Conservation (phyloP, 1,284 basidiomycete genomes). For the Malassezia slooffiae region DNA sequence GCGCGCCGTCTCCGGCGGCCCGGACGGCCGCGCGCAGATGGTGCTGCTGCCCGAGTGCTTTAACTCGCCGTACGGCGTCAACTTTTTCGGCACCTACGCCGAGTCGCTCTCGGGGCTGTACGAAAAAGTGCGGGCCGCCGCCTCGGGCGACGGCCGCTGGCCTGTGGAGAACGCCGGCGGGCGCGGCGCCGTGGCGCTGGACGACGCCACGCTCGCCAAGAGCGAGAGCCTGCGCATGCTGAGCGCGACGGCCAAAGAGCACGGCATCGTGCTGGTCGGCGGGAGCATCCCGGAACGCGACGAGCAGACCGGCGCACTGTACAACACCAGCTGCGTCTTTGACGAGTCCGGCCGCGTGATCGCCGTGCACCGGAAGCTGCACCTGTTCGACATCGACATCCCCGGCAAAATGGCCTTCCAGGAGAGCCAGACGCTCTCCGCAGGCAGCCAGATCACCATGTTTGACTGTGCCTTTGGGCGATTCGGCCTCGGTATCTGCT, state of each 20-base stretch:
- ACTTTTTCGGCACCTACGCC: conserved; percentile 48
- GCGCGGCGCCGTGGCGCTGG: conserved; percentile 52
- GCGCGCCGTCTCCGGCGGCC: conserved; percentile 10
- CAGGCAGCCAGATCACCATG: conserved; percentile 63
- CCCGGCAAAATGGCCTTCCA: conserved; percentile 94
- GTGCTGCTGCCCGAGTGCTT: conserved; percentile 69
- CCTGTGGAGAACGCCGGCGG: conserved; percentile 25
- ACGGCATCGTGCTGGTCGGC: conserved; percentile 78
- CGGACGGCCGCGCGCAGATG: conserved; percentile 26
- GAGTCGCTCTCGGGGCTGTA: conserved; percentile 37
- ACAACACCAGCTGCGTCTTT: conserved; percentile 55
- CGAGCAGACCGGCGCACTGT: conserved; percentile 30
- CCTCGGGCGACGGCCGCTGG: conserved; percentile 24
- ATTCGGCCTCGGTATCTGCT: conserved; percentile 78
- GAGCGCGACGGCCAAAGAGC: conserved; percentile 67
- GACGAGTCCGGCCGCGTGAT: conserved; percentile 77
- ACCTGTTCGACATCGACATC: conserved; percentile 96
- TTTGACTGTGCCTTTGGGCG: conserved; percentile 87
- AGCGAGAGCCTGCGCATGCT: conserved; percentile 75
- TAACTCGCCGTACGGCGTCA: conserved; percentile 88
- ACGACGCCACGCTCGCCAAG: conserved; percentile 48
- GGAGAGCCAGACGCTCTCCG: conserved; percentile 87
- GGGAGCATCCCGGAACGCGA: conserved; percentile 51
- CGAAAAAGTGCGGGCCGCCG: conserved; percentile 23
- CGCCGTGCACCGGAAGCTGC: conserved; percentile 81